Conservation (phyloP, 73 alveolate species). For the Tetrahymena thermophila region DNA sequence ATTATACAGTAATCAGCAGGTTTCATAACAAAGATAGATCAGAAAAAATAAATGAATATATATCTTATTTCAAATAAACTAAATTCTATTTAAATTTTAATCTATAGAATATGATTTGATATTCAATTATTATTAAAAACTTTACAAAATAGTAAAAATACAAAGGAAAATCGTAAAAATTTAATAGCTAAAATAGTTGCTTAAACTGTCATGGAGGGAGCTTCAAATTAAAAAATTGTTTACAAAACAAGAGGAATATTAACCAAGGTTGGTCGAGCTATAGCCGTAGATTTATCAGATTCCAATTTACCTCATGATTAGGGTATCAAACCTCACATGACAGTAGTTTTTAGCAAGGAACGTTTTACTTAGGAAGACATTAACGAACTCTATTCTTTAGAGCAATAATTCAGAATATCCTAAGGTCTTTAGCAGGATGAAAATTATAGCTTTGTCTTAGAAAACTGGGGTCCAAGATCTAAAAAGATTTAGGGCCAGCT, state of each 20-base stretch:
- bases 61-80: too few species aligned
- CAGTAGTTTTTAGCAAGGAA: neutral
- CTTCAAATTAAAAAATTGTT: neutral
- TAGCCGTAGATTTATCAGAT: neutral
- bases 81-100: too few species aligned
- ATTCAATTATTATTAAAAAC: too few species aligned
- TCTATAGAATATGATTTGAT: too few species aligned
- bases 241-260: neutral
- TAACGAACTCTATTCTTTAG: neutral
- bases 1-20: too few species aligned
- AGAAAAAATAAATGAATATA: too few species aligned
- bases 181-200: neutral
- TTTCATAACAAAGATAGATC: too few species aligned
- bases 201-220: neutral
- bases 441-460: neutral
- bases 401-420: neutral
- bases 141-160: too few species aligned
- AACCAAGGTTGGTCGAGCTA: neutral
- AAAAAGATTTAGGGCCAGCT: neutral
- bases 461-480: neutral
- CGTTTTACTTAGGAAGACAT: neutral
- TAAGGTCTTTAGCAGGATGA: neutral
- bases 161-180: neutral
- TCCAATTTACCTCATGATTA: neutral
- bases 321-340: neutral